phyloP scores from a whole-genome alignment of 2,329 filamentous ascomycete genomes.

The Stagonosporopsis tanaceti region DNA sequence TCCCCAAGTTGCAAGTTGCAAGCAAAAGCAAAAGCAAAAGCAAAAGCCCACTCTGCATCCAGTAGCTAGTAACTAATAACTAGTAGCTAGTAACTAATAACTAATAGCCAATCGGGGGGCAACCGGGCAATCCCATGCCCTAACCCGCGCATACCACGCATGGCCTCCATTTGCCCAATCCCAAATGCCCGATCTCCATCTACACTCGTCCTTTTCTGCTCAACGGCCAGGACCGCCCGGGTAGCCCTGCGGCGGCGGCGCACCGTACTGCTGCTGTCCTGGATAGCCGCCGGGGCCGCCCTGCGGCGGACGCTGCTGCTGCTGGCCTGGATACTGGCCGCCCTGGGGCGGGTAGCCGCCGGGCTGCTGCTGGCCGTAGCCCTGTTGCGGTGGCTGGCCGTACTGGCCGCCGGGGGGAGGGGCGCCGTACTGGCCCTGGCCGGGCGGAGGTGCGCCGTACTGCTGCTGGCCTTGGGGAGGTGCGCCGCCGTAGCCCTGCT shows the following conservation, averaged over 20 bases:
- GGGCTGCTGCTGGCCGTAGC: constrained; percentile 30
- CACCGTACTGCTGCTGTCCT: constrained; percentile 34
- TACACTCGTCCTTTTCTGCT: neutral
- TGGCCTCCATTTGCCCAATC: too few species aligned
- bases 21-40: too few species aligned
- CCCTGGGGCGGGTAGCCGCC: constrained; percentile 31
- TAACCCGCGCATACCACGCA: too few species aligned
- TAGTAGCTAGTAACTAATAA: too few species aligned
- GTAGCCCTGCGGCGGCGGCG: constrained; percentile 30
- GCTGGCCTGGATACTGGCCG: constrained; percentile 27
- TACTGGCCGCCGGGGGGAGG: constrained; percentile 13
- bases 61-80: too few species aligned
- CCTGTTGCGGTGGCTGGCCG: constrained; percentile 33
- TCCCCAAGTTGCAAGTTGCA: too few species aligned
- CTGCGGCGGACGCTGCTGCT: constrained; percentile 31
- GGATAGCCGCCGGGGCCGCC: constrained; percentile 33
- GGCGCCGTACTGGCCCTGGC: constrained; percentile 14
- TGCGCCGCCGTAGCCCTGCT: constrained; percentile 33
- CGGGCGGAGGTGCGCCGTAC: constrained; percentile 27
- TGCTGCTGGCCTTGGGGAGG: constrained; percentile 24
- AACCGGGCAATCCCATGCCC: too few species aligned
- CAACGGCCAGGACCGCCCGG: constrained; percentile 18
- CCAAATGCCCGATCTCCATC: too few species aligned
- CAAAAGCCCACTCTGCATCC: too few species aligned
- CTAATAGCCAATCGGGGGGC: too few species aligned